Evolutionary conservation across 352 stramenopile species (phyloP), one percentile per base, ranked within the genome.

Genomic region (Phytophthora sansomeana): DNA sequence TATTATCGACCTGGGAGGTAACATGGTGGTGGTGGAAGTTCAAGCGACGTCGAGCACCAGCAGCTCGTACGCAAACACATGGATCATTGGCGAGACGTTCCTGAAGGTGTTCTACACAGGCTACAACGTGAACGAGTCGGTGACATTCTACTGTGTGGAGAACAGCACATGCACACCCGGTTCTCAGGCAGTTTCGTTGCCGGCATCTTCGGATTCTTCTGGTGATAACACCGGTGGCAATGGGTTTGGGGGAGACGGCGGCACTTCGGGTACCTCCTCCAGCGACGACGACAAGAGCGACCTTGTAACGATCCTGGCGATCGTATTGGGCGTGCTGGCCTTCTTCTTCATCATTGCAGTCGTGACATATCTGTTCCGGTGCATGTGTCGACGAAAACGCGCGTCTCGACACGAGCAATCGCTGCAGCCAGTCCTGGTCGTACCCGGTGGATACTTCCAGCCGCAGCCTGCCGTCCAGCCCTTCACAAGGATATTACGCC

Each of bases 31-130:
- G 13, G 78, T 86, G 4, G 75, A 86, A 47, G 49, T 86, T 19
- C 78, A 84, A 58, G 43, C 78, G 1, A 77, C 71, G 32, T 80
- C 72, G 6, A 69, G 55, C 17, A 72, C 41, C 35, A 78, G 75
- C 32, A 50, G 57, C 3, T 47, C 69, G 24, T 78, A 84, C 42
- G 67, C 59, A 13, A 74, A 93, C 63, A 85, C 70, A 11, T 94
- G 86, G 86, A 89, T 94, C 59, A 65, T 94, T 8, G 84, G 86
- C n/a, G 82, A 85, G 35, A 92, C 86, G 14, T 91, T 94, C 47
- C 58, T 94, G 13, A 90, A 91, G 58, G 54, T 76, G 3, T 94
- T 87, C 58, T 94, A 92, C 67, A 85, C 83, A 6, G 67, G 62
- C 21, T 94, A 87, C 63, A 76, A 78, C n/a, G 80, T 90, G 16